These are phyloP conservation scores for Trametes versicolor DNA, from an alignment of 1,284 basidiomycete genomes.

Conservation along the genomic window DNA sequence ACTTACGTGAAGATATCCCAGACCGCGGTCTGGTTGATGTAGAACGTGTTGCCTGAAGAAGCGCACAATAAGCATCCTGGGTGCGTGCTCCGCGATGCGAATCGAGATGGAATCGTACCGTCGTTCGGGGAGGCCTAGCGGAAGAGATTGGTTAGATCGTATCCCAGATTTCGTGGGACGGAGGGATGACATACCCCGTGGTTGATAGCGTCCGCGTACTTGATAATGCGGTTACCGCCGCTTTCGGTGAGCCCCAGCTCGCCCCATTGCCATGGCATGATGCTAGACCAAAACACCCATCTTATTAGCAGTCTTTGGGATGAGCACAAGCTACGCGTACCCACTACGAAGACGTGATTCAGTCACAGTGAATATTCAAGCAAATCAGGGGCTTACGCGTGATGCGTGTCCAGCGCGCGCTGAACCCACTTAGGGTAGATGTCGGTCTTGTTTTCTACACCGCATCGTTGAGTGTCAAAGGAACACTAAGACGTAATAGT, in stretches of 20 bases:
- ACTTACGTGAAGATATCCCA: constrained; percentile 62
- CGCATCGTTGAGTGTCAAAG: not conserved
- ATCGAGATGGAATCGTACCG: constrained; percentile 45
- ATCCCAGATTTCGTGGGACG: constrained; percentile 15
- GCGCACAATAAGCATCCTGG: constrained; percentile 20
- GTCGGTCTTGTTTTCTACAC: constrained; percentile 57
- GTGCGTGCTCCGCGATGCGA: constrained; percentile 9
- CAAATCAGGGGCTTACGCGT: constrained; percentile 52
- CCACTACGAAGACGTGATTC: constrained; percentile 21
- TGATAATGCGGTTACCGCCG: constrained; percentile 61
- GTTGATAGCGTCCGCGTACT: constrained; percentile 62
- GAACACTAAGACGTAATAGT: not conserved
- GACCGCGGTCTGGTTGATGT: constrained; percentile 61
- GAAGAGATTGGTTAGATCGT: constrained; percentile 21
- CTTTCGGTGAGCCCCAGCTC: constrained; percentile 57
- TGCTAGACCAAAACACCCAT: constrained; percentile 43
- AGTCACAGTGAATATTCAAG: not conserved
- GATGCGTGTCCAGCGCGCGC: constrained; percentile 56
- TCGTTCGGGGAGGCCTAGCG: constrained; percentile 62
- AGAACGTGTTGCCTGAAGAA: constrained; percentile 51
- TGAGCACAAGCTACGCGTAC: constrained; percentile 9
- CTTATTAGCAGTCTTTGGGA: too few relatives aligned
- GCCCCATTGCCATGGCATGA: constrained; percentile 70
- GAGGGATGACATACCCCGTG: constrained; percentile 48
- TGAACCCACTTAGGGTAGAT: constrained; percentile 63